Evolutionary conservation across 306 rosid genomes (phyloP), one percentile per base, ranked within the genome.

Genomic region (Cicer arietinum): DNA sequence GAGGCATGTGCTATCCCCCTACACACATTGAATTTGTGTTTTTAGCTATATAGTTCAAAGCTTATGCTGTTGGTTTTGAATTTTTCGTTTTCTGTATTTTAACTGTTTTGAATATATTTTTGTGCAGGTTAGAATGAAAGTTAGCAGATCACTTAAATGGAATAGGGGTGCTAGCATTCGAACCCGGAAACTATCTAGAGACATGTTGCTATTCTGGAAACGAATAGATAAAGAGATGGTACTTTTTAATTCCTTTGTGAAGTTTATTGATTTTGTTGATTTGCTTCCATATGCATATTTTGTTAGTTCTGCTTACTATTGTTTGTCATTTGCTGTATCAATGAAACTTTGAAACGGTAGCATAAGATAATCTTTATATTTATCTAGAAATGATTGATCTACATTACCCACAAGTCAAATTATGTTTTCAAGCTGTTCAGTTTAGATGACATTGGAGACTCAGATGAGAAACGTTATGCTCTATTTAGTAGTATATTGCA

Each of bases 191-290:
- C 77, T 95, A 73, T 89, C 99, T 80, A 90, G 98, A 79, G 99
- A 95, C 76, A 90, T 92, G 92, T 73, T 92, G 73, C 90, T 95
- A 14, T 86, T 86, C 84, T 95, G 98, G 98, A 95, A 95, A 79
- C 86, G 98, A 88, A 88, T 92, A 66, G 99, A 92, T 58, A 95
- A 90, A 81, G 99, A 95, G 85, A 92, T 90, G 98, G 99, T 95
- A 88, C 48, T 54, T 67, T 77, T 79, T 52, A 42, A 52, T 30
- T 78, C 77, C 69, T 41, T 76, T 64, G 13, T 60, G 22, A 72
- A 75, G 13, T 71, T 60, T 61, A 48, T 66, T 67, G 53, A 75
- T 58, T 71, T 71, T 54, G 17, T 58, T 25, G 35, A 30, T 30
- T 30, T 30, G 37, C 45, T 65, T 65, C 44, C 56, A 14, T 56